These are phyloP conservation scores for Boletus sensibilis DNA, from an alignment of 768 basidiomycete genomes.

Conservation along the genomic window DNA sequence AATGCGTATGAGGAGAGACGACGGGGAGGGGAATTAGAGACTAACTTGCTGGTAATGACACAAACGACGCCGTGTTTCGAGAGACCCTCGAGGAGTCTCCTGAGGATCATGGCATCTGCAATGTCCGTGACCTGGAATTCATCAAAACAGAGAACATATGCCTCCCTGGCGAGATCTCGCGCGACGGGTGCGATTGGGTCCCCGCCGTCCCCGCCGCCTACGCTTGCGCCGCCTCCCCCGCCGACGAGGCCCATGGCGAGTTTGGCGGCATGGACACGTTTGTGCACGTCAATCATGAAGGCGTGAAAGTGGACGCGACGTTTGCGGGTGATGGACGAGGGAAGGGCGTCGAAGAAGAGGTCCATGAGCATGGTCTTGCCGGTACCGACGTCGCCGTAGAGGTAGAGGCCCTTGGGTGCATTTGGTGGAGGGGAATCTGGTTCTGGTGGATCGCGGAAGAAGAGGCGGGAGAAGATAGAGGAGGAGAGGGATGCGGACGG, in stretches of 20 bases:
- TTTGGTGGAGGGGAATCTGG: constrained; percentile 42
- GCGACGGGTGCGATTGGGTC: constrained; percentile 90
- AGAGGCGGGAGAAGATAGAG: constrained; percentile 28
- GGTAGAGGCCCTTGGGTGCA: constrained; percentile 86
- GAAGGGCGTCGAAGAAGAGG: constrained; percentile 86
- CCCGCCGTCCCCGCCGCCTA: constrained; percentile 39
- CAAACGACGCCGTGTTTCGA: constrained; percentile 87
- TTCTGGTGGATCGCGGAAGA: constrained; percentile 25
- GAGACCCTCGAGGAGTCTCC: constrained; percentile 84
- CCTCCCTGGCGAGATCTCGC: constrained; percentile 79
- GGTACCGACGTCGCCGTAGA: constrained; percentile 95
- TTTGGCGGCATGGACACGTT: constrained; percentile 83
- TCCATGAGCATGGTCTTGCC: constrained; percentile 99
- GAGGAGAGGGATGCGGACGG: constrained; percentile 28
- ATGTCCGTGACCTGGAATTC: constrained; percentile 99
- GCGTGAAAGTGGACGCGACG: constrained; percentile 96
- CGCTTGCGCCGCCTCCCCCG: constrained; percentile 26
- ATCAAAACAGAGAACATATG: constrained; percentile 89
- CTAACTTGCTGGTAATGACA: constrained; percentile 97
- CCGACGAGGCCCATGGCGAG: constrained; percentile 61
- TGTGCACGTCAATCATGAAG: constrained; percentile 99
- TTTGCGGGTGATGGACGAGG: constrained; percentile 61
- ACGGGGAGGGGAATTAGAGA: background rate
- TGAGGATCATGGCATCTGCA: constrained; percentile 96
- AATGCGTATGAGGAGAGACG: background rate